Evolutionary conservation across 2,329 filamentous ascomycete genomes (phyloP).

Genomic region (Hirsutella thompsonii): DNA sequence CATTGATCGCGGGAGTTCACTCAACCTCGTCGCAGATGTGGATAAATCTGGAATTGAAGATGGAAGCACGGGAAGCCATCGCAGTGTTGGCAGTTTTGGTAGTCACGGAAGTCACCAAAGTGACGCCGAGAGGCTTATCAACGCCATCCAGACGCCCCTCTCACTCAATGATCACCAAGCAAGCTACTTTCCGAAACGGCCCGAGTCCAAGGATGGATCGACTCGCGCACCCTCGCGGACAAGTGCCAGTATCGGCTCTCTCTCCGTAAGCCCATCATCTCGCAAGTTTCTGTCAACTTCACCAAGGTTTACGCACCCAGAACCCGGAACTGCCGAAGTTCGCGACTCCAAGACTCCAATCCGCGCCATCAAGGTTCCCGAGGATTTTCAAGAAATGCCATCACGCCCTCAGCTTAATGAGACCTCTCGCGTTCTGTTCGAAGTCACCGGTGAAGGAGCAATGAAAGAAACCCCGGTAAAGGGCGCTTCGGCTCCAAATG

Average conservation of each 20-base stretch:
- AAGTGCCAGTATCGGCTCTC: constrained; percentile 3
- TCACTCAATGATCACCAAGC: constrained; percentile 22
- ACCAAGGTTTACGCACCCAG: constrained; percentile 4
- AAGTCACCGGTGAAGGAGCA: constrained; percentile 16
- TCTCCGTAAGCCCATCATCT: constrained; percentile 6
- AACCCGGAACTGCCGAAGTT: constrained; percentile 24
- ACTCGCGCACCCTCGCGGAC: constrained; percentile 4
- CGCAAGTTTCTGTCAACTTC: neutral
- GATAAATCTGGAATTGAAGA: constrained; percentile 4
- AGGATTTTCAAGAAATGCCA: constrained; percentile 27
- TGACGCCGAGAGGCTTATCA: constrained; percentile 58
- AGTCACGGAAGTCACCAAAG: constrained; percentile 38
- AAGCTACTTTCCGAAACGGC: constrained; percentile 14
- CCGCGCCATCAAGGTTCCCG: constrained; percentile 33
- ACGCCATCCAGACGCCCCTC: constrained; percentile 54
- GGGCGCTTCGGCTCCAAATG: constrained; percentile 11
- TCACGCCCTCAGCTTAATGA: constrained; percentile 14
- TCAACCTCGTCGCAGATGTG: constrained; percentile 8
- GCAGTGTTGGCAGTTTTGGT: constrained; percentile 11
- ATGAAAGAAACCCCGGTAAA: constrained; percentile 7
- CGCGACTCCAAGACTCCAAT: constrained; percentile 31
- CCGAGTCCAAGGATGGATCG: constrained; percentile 7
- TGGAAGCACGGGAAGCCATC: neutral
- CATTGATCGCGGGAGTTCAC: constrained; percentile 32
- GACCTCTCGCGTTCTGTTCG: constrained; percentile 24